These are phyloP conservation scores for Suillus spraguei DNA, from an alignment of 768 basidiomycete genomes.

Conservation along the genomic window DNA sequence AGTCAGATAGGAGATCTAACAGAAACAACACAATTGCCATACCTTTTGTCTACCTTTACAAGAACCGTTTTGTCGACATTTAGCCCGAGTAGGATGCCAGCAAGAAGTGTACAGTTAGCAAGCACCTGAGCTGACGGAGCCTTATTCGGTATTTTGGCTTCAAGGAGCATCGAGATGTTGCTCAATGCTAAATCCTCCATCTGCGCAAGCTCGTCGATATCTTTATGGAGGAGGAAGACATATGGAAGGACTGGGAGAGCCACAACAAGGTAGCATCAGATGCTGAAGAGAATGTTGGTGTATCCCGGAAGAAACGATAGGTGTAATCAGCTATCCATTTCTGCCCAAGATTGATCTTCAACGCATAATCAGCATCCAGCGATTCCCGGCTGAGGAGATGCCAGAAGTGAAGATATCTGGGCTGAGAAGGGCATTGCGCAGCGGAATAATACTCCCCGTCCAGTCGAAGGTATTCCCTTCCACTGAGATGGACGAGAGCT, in stretches of 20 bases:
- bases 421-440: slow-evolving; percentile 9
- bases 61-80: slow-evolving; percentile 13
- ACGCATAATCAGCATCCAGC: slow-evolving; percentile 4
- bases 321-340: slow-evolving; percentile 9
- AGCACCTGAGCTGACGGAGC: slow-evolving; percentile 10
- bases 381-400: slow-evolving; percentile 10
- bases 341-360: slow-evolving; percentile 8
- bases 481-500: slow-evolving; percentile 16
- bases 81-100: slow-evolving; percentile 11
- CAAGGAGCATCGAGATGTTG: slow-evolving; percentile 7
- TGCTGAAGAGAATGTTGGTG: slow-evolving; percentile 6
- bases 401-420: slow-evolving; percentile 10
- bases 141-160: background rate
- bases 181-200: slow-evolving; percentile 8
- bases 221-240: slow-evolving; percentile 8
- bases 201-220: slow-evolving; percentile 6
- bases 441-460: slow-evolving; percentile 8
- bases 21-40: background rate
- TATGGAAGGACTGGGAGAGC: slow-evolving; percentile 14
- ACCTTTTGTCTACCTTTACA: slow-evolving; percentile 17
- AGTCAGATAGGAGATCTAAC: background rate
- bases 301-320: slow-evolving; percentile 10
- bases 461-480: slow-evolving; percentile 10
- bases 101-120: slow-evolving; percentile 16
- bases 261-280: slow-evolving; percentile 9